Evolutionary conservation across 192 early-diverging fungal genomes (phyloP), one percentile per base, ranked within the genome.

Genomic region (Entophlyctis luteolus): DNA sequence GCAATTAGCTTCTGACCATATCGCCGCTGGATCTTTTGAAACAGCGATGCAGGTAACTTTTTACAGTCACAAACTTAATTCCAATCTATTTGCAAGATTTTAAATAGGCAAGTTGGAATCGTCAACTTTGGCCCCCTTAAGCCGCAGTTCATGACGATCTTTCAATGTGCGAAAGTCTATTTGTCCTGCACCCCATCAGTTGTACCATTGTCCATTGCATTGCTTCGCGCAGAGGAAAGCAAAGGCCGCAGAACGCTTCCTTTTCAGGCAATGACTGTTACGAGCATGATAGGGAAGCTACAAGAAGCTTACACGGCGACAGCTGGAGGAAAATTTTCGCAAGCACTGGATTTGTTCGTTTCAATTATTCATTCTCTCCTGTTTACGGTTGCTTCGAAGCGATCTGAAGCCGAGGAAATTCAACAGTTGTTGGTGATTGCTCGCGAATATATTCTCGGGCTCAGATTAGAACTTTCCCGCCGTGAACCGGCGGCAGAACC

Each of bases 11-110:
- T 90, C 85, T 0, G 95, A 99, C 74, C 94, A 96, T 70, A 86
- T 96, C 71, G 93, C 93, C 0, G 95, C 95, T 14, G 96, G 96
- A 42, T 87, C 90, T 28, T 98, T 96, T 73, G 95, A 96, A 65
- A 88, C 85, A 28, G 97, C 95, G 1, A 96, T 99, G 92, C 85
- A 90, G 84, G 89, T 90, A 42, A n/a, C n/a, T n/a, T n/a, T n/a
- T n/a, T n/a, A n/a, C n/a, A n/a, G n/a, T n/a, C n/a, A n/a, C n/a
- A n/a, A n/a, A n/a, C n/a, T n/a, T n/a, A n/a, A n/a, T n/a, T n/a
- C n/a, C n/a, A n/a, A n/a, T n/a, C n/a, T n/a, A 16, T n/a, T 73
- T 12, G 8, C 10, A 8, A 42, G 88, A 75, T 95, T 38, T 80
- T 99, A 39, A 93, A 92, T 72, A 83, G 89, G 28, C 94, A 98